These are phyloP conservation scores for Lactifluus hygrophoroides DNA, from an alignment of 768 basidiomycete species.

Conservation along the genomic window DNA sequence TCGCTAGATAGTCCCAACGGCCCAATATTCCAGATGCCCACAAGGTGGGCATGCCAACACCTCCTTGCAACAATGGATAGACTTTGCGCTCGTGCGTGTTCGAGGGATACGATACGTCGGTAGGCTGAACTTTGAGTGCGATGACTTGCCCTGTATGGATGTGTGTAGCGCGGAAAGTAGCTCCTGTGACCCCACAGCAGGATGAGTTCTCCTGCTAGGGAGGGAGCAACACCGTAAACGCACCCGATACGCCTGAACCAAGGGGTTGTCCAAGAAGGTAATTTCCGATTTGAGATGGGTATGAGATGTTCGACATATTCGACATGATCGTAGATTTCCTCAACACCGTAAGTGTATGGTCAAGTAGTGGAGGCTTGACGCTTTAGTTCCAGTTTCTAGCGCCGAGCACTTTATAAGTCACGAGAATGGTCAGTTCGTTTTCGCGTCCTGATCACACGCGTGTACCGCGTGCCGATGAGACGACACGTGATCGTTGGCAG, in stretches of 20 bases:
- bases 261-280: slow-evolving; percentile 50
- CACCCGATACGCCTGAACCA: slow-evolving; percentile 70
- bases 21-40: slow-evolving; percentile 40
- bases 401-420: not conserved
- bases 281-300: slow-evolving; percentile 43
- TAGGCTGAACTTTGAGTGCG: slow-evolving; percentile 64
- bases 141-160: slow-evolving; percentile 50
- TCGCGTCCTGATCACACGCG: not conserved
- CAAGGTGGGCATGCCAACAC: slow-evolving; percentile 64
- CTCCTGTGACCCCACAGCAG: slow-evolving; percentile 39
- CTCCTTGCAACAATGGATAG: slow-evolving; percentile 65
- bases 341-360: not conserved
- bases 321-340: not conserved
- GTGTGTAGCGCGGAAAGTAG: slow-evolving; percentile 57
- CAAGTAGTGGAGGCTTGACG: not conserved
- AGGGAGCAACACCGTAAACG: slow-evolving; percentile 17
- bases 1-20: slow-evolving; percentile 44
- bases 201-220: not conserved
- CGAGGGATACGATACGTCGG: slow-evolving; percentile 67
- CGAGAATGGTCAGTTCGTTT: not conserved
- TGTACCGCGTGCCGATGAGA: not conserved
- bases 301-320: slow-evolving; percentile 5
- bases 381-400: not conserved
- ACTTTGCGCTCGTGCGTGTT: slow-evolving; percentile 62
- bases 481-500: slow-evolving; percentile 4